Evolutionary conservation across 768 basidiomycete species (phyloP).

Genomic region (Paxillus rubicundulus): DNA sequence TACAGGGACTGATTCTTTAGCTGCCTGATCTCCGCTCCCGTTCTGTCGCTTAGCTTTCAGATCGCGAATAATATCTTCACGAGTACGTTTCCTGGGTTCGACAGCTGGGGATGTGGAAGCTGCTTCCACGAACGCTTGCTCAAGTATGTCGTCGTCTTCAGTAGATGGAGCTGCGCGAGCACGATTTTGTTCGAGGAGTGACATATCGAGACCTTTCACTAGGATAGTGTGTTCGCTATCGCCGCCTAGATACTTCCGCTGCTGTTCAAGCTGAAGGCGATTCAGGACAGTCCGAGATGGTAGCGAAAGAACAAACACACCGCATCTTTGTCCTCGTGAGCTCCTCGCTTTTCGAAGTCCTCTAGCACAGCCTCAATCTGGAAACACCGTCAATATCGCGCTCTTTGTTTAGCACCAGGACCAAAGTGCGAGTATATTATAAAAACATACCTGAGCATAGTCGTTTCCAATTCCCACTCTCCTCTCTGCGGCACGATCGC

Average conservation of each 20-base stretch:
- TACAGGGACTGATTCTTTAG: slow-evolving; percentile 7
- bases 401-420: neutral
- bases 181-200: slow-evolving; percentile 82
- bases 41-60: slow-evolving; percentile 64
- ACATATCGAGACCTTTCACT: slow-evolving; percentile 87
- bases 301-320: slow-evolving; percentile 39
- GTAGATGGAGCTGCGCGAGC: slow-evolving; percentile 55
- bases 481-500: slow-evolving; percentile 76
- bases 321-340: slow-evolving; percentile 54
- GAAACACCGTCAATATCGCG: neutral
- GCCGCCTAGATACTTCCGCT: slow-evolving; percentile 78
- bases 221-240: slow-evolving; percentile 83
- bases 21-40: slow-evolving; percentile 16
- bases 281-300: neutral
- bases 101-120: slow-evolving; percentile 25
- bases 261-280: slow-evolving; percentile 59
- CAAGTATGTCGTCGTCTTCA: slow-evolving; percentile 79
- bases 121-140: slow-evolving; percentile 63
- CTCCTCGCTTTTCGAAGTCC: slow-evolving; percentile 70
- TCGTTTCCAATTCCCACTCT: slow-evolving; percentile 65
- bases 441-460: slow-evolving; percentile 58
- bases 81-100: slow-evolving; percentile 64
- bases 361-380: slow-evolving; percentile 80
- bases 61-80: slow-evolving; percentile 72
- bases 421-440: neutral